phyloP scores from a whole-genome alignment of 225 moss, liverwort and hornwort species.

The Sphagnum contortum region DNA sequence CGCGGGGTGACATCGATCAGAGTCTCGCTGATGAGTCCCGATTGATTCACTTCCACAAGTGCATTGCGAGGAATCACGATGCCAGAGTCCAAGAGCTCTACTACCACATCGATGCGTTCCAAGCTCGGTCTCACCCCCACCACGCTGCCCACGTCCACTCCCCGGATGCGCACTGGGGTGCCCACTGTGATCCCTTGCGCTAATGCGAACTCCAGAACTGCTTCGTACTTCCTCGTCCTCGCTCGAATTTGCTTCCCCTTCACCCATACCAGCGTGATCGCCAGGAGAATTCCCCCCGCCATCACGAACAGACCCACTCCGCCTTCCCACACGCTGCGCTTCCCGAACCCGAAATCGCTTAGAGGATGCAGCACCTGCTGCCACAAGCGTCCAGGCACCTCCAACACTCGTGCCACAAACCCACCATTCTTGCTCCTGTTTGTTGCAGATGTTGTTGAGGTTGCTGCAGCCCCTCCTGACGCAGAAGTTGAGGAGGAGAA shows the following conservation, averaged over 20 bases:
- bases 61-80: conserved; percentile 90
- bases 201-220: conserved; percentile 74
- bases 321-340: conserved; percentile 93
- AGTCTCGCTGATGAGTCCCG: conserved; percentile 89
- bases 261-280: conserved; percentile 70
- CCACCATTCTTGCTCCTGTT: too few species aligned
- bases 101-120: conserved; percentile 87
- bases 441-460: too few species aligned
- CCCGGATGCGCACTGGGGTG: conserved; percentile 94
- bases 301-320: conserved; percentile 80
- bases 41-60: conserved; percentile 93
- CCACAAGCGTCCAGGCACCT: conserved; percentile 48
- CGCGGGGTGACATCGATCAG: conserved; percentile 83
- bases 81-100: conserved; percentile 64
- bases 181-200: conserved; percentile 96
- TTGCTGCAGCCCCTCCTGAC: too few species aligned
- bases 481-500: too few species aligned
- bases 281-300: conserved; percentile 63
- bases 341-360: conserved; percentile 89
- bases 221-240: conserved; percentile 55
- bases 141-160: conserved; percentile 88
- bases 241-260: conserved; percentile 80
- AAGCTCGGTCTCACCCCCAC: conserved; percentile 78
- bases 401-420: not conserved
- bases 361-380: conserved; percentile 50